Evolutionary conservation across 2,329 filamentous ascomycete species (phyloP).

Genomic region (Aureobasidium vineae): DNA sequence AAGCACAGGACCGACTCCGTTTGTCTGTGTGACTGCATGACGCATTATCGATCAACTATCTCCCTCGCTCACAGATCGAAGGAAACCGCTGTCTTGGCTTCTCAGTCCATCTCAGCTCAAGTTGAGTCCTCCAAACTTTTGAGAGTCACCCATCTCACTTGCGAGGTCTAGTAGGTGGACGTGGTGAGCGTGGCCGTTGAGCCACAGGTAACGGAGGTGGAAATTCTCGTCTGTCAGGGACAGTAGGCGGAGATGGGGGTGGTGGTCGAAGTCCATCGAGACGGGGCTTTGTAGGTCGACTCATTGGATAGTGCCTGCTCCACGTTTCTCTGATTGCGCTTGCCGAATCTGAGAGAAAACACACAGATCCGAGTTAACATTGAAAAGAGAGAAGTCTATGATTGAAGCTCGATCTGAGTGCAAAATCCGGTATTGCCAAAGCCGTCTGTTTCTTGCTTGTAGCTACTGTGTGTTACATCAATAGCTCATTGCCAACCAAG

Average conservation of each 20-base stretch:
- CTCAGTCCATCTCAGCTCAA: background rate
- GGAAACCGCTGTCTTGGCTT: background rate
- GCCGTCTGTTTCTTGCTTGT: background rate
- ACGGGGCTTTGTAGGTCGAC: background rate
- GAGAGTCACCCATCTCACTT: background rate
- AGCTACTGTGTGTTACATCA: background rate
- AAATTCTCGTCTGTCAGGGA: background rate
- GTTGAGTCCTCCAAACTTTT: too few species aligned
- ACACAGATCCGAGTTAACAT: background rate
- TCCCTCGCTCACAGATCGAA: background rate
- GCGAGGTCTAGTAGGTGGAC: background rate
- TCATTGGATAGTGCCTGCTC: background rate
- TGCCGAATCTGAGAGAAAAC: background rate
- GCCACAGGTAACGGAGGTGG: background rate
- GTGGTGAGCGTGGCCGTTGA: background rate
- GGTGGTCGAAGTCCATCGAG: background rate
- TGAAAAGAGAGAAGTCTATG: background rate
- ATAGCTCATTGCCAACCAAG: background rate
- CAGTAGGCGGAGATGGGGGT: background rate
- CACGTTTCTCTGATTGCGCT: background rate
- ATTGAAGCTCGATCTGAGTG: background rate
- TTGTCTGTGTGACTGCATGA: background rate
- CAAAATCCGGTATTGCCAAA: background rate
- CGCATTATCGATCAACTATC: background rate
- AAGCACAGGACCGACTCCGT: background rate